Evolutionary conservation across 768 basidiomycete genomes (phyloP).

Genomic region (Mycena indigotica): DNA sequence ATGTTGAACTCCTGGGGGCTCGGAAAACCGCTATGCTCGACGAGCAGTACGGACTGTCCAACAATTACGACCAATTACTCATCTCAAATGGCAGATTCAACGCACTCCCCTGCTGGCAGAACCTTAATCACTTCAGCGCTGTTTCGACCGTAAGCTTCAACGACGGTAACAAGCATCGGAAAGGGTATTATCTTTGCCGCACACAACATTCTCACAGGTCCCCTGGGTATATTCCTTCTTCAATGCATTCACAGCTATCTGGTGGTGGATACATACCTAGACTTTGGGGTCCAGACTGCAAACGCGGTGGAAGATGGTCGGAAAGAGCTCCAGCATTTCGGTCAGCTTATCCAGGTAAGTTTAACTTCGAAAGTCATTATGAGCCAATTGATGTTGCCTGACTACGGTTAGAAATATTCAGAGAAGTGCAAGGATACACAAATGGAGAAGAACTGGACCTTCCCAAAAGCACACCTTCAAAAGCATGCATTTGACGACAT

Average conservation of each 20-base stretch:
- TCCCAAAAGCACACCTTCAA: conserved; percentile 36
- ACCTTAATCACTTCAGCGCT: conserved; percentile 34
- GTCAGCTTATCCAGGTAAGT: conserved; percentile 27
- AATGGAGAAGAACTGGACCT: conserved; percentile 35
- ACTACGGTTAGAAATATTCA: not conserved
- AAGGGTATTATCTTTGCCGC: conserved; percentile 33
- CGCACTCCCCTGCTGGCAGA: conserved; percentile 35
- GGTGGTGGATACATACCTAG: conserved; percentile 31
- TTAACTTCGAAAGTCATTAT: not conserved
- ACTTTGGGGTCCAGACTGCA: conserved; percentile 35
- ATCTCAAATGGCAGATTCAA: conserved; percentile 33
- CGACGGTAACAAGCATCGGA: conserved; percentile 37
- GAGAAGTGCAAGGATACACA: not conserved
- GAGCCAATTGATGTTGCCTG: too few relatives aligned
- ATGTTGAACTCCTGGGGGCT: conserved; percentile 22
- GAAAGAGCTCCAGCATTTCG: conserved; percentile 23
- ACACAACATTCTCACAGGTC: conserved; percentile 25
- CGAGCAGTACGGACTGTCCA: conserved; percentile 27
- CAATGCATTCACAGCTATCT: conserved; percentile 32
- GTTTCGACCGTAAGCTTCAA: conserved; percentile 31
- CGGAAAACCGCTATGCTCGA: conserved; percentile 22
- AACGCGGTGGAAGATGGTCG: conserved; percentile 26
- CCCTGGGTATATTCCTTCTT: conserved; percentile 29
- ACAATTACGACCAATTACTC: too few relatives aligned
- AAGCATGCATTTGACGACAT: conserved; percentile 35